These are phyloP conservation scores for Diaporthe amygdali DNA, from an alignment of 2,329 filamentous ascomycete species.

Conservation along the genomic window DNA sequence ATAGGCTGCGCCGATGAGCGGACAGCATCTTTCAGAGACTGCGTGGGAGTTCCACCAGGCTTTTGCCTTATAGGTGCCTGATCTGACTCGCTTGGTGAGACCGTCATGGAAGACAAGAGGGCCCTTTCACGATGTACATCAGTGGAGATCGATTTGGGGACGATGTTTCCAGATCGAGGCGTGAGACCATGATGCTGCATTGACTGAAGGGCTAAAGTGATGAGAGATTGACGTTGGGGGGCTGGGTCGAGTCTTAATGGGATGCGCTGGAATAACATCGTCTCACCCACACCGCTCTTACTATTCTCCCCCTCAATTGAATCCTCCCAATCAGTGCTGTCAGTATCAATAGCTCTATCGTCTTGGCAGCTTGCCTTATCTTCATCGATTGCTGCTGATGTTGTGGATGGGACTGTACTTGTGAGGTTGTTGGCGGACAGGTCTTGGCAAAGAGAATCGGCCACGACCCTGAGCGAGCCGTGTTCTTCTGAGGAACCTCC, in stretches of 20 bases:
- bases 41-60: conserved; percentile 51
- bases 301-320: conserved; percentile 77
- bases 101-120: conserved; percentile 49
- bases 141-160: conserved; percentile 71
- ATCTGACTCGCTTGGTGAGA: conserved; percentile 63
- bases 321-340: conserved; percentile 68
- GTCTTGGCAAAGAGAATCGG: conserved; percentile 50
- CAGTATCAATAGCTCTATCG: conserved; percentile 81
- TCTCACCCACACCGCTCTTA: conserved; percentile 81
- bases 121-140: conserved; percentile 60
- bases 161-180: conserved; percentile 66
- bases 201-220: conserved; percentile 86
- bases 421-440: conserved; percentile 76
- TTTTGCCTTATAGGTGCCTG: conserved; percentile 68
- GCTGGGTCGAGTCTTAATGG: conserved; percentile 85
- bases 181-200: conserved; percentile 66
- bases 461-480: conserved; percentile 69
- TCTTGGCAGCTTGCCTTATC: conserved; percentile 71
- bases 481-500: conserved; percentile 75
- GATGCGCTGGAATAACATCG: conserved; percentile 84
- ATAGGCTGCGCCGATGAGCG: conserved; percentile 73
- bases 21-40: conserved; percentile 66
- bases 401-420: conserved; percentile 64
- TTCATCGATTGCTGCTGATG: conserved; percentile 44
- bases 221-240: conserved; percentile 78